Conservation (phyloP, 345 rosid genomes). For the Isatis tinctoria region DNA sequence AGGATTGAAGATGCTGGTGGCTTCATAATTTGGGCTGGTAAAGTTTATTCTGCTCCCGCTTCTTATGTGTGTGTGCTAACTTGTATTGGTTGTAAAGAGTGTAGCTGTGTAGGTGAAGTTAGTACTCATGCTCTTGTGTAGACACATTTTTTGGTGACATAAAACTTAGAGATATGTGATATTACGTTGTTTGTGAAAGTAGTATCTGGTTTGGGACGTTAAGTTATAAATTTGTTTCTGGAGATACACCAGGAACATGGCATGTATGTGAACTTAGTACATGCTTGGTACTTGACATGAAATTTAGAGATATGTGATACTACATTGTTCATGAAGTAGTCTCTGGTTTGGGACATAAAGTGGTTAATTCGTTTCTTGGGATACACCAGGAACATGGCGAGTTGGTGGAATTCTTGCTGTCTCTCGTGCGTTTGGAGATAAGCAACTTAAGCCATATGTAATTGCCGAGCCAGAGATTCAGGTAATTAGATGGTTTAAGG, state of each 20-base stretch:
- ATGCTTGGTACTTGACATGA: no score
- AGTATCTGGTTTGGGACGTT: no score
- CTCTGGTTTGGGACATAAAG: neutral
- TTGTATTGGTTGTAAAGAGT: neutral
- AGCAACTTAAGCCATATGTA: conserved; percentile 92
- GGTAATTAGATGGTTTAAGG: conserved; percentile 35
- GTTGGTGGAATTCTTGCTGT: conserved; percentile 99
- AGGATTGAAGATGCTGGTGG: conserved; percentile 99
- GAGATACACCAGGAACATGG: no score
- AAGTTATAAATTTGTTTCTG: no score
- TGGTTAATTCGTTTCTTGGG: neutral
- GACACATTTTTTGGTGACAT: neutral
- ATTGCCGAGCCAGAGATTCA: conserved; percentile 99
- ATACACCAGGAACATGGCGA: conserved; percentile 87
- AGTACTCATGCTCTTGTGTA: neutral
- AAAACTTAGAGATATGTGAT: no score
- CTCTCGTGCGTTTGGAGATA: conserved; percentile 98
- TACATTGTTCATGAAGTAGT: neutral
- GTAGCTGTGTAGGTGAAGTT: neutral
- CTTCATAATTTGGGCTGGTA: conserved; percentile 98
- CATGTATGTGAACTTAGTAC: no score
- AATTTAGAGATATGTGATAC: neutral
- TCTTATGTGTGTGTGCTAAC: neutral
- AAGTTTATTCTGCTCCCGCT: neutral
- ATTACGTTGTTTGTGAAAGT: no score